These are phyloP conservation scores for Colletotrichum neosansevieriae DNA, from an alignment of 2,329 filamentous ascomycete genomes.

Conservation along the genomic window DNA sequence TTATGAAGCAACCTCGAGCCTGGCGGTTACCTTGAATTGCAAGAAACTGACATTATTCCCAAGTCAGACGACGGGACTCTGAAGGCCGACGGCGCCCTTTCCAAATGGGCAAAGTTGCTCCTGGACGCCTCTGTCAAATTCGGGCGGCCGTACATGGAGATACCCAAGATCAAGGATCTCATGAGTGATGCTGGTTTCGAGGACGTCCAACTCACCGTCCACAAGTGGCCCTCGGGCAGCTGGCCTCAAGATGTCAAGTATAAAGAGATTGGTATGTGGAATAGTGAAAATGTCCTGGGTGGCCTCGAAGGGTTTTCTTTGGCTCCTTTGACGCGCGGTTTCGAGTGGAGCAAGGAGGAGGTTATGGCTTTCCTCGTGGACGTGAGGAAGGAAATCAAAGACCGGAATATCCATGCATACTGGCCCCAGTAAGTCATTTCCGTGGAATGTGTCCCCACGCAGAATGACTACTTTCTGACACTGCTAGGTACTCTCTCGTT, in stretches of 20 bases:
- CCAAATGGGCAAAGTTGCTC: not conserved
- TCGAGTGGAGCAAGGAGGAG: no score
- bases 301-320: no score
- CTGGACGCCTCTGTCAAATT: not conserved
- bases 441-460: no score
- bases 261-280: conserved; percentile 51
- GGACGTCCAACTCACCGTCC: conserved; percentile 49
- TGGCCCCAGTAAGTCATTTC: not conserved
- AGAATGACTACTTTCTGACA: not conserved
- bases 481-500: not conserved
- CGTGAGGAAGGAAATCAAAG: no score
- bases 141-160: conserved; percentile 42
- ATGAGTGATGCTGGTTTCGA: conserved; percentile 62
- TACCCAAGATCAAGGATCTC: conserved; percentile 49
- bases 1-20: conserved; percentile 49
- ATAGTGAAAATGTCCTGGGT: conserved; percentile 17
- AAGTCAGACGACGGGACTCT: conserved; percentile 57
- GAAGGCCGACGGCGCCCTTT: conserved; percentile 5
- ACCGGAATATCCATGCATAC: no score
- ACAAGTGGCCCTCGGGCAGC: conserved; percentile 50
- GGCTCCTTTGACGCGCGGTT: not conserved
- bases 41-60: conserved; percentile 53
- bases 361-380: no score
- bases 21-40: conserved; percentile 57
- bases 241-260: conserved; percentile 50